Conservation (phyloP, 2,329 filamentous ascomycete species). For the Lomentospora prolificans region DNA sequence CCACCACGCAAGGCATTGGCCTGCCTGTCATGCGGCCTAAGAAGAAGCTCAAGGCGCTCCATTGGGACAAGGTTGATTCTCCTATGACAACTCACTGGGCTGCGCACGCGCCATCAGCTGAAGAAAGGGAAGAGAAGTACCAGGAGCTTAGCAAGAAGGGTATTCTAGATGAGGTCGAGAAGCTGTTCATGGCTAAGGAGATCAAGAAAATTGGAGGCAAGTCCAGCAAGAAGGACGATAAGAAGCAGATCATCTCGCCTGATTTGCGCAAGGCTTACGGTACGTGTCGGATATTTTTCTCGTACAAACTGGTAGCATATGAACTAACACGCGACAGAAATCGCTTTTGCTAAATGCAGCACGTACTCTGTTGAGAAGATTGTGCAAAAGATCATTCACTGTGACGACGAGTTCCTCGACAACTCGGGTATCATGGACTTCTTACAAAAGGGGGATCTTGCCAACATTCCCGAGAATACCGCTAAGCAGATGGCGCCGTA, state of each 20-base stretch:
- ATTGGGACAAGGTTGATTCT: constrained; percentile 97
- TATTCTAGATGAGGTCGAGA: constrained; percentile 95
- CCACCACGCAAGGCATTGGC: constrained; percentile 47
- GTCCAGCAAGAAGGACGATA: constrained; percentile 68
- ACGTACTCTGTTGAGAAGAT: constrained; percentile 73
- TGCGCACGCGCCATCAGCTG: constrained; percentile 70
- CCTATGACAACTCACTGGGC: constrained; percentile 92
- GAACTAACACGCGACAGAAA: constrained; percentile 40
- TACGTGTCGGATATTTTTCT: constrained; percentile 26
- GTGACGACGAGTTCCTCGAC: constrained; percentile 78
- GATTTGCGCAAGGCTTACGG: constrained; percentile 83
- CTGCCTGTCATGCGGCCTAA: constrained; percentile 80
- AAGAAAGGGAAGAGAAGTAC: constrained; percentile 92
- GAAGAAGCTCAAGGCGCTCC: constrained; percentile 98
- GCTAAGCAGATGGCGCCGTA: constrained; percentile 90
- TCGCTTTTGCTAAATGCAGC: constrained; percentile 91
- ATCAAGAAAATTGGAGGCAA: constrained; percentile 74
- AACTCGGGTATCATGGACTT: constrained; percentile 95
- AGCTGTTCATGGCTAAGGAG: constrained; percentile 92
- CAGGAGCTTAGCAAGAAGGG: constrained; percentile 86
- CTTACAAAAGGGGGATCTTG: constrained; percentile 82
- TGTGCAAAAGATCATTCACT: constrained; percentile 89
- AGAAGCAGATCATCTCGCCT: constrained; percentile 91
- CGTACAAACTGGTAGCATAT: not conserved
- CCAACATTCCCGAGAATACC: constrained; percentile 83